phyloP scores from a whole-genome alignment of 2,329 filamentous ascomycete species.

The Alternaria triticina region DNA sequence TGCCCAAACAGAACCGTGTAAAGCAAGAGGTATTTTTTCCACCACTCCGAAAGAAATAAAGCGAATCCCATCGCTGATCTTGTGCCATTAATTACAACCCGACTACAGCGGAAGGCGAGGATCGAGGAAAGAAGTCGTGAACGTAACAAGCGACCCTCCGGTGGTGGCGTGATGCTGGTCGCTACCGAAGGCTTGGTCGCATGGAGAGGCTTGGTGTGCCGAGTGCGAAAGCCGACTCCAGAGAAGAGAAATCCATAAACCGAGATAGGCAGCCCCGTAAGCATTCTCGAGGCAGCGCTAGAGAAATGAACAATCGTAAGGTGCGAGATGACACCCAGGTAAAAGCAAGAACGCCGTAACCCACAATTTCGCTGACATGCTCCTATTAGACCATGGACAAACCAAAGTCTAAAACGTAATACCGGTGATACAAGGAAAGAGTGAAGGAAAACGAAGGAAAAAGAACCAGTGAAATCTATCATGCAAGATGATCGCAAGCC shows the following conservation, averaged over 20 bases:
- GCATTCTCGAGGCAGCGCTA: slow-evolving; percentile 35
- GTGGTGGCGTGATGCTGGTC: slow-evolving; percentile 6
- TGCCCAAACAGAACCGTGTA: slow-evolving; percentile 33
- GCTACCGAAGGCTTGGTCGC: slow-evolving; percentile 12
- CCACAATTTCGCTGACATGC: slow-evolving; percentile 46
- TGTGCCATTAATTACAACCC: slow-evolving; percentile 50
- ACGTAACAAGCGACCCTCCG: slow-evolving; percentile 25
- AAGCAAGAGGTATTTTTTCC: slow-evolving; percentile 31
- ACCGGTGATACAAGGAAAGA: slow-evolving; percentile 32
- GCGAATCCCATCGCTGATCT: slow-evolving; percentile 37
- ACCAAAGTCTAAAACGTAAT: slow-evolving; percentile 41
- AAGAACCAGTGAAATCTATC: slow-evolving; percentile 43
- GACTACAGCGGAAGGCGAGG: slow-evolving; percentile 33
- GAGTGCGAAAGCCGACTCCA: slow-evolving; percentile 25
- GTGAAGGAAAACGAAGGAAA: slow-evolving; percentile 28
- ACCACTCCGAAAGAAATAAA: slow-evolving; percentile 28
- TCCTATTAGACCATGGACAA: slow-evolving; percentile 32
- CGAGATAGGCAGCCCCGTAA: slow-evolving; percentile 28
- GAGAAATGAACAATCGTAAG: slow-evolving; percentile 38
- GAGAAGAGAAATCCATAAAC: slow-evolving; percentile 42
- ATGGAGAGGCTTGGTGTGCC: slow-evolving; percentile 23
- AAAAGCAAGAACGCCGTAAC: slow-evolving; percentile 36
- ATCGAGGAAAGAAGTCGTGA: slow-evolving; percentile 36
- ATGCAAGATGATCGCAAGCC: slow-evolving; percentile 47
- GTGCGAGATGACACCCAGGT: slow-evolving; percentile 30